Percentiles rank a stretch among this genome's conserved stretches.
phyloP scores from a whole-genome alignment of 106 monocot genomes.

The Allium fistulosum region DNA sequence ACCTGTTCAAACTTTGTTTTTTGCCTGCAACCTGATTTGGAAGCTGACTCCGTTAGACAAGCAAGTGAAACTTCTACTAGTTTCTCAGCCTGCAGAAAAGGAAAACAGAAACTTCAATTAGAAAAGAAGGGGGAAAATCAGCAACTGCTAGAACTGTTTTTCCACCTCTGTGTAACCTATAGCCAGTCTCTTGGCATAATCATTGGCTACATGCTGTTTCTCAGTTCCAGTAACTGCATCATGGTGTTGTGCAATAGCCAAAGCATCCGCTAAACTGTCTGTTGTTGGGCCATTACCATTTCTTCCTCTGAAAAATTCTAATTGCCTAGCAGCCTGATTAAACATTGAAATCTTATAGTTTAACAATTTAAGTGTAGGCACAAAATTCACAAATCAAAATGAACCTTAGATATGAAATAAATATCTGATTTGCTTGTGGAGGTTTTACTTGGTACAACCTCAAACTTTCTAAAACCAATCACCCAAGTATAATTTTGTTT shows the following conservation, averaged over 20 bases:
- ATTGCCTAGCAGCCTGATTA: conserved; percentile 76
- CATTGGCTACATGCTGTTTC: conserved; percentile 94
- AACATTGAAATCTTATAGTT: neutral
- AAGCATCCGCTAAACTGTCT: conserved; percentile 79
- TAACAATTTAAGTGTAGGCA: neutral
- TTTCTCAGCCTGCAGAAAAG: conserved; percentile 63
- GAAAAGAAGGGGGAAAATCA: neutral
- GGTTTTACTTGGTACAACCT: too few relatives aligned
- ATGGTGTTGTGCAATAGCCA: conserved; percentile 94
- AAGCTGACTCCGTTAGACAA: conserved; percentile 66
- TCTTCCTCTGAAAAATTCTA: conserved; percentile 84
- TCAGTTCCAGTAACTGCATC: conserved; percentile 98
- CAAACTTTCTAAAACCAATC: too few relatives aligned
- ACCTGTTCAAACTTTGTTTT: conserved; percentile 81
- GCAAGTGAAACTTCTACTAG: conserved; percentile 59
- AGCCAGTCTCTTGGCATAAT: conserved; percentile 80
- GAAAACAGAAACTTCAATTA: neutral
- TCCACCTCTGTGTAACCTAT: conserved; percentile 79
- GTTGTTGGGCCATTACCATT: conserved; percentile 39
- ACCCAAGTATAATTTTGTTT: too few relatives aligned
- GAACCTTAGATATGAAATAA: conserved; percentile 6
- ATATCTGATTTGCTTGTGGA: too few relatives aligned
- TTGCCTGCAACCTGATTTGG: conserved; percentile 39
- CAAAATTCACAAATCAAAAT: neutral
- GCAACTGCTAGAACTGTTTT: neutral